A percentile compares a stretch with the other conserved stretches of the same genome.
These are phyloP conservation scores for Fraxinus pennsylvanica DNA, from an alignment of 257 asterid species.

Conservation along the genomic window DNA sequence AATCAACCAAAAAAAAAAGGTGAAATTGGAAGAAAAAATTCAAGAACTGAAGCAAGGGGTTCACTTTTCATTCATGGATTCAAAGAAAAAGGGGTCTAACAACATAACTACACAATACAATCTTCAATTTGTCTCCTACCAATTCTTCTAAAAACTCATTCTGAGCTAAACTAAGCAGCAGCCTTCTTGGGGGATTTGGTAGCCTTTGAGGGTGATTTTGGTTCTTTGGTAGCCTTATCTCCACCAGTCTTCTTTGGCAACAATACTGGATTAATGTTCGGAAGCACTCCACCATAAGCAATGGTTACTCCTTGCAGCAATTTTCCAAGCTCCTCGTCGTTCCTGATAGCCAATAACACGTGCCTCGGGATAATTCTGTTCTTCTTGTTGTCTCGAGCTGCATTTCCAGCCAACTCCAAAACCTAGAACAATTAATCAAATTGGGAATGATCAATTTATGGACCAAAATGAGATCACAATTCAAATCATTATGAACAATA, in stretches of 20 bases:
- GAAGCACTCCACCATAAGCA: conserved; percentile 15
- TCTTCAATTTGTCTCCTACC: neutral
- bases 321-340: conserved; percentile 16
- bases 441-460: neutral
- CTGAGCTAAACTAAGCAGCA: neutral
- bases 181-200: conserved; percentile 17
- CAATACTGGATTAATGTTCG: conserved; percentile 9
- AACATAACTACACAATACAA: conserved; percentile 16
- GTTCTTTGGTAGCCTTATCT: neutral
- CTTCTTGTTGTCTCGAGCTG: conserved; percentile 16
- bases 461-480: neutral
- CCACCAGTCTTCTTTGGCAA: conserved; percentile 15
- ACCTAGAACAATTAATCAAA: neutral
- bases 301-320: conserved; percentile 10
- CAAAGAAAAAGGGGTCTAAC: no score
- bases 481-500: neutral
- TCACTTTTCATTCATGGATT: neutral
- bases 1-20: no score
- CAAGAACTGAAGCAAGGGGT: neutral
- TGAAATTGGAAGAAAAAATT: no score
- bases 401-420: conserved; percentile 15
- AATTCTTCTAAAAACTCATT: neutral
- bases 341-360: conserved; percentile 9
- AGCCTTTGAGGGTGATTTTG: conserved; percentile 15
- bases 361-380: conserved; percentile 15